These are phyloP conservation scores for Fusarium goolgardi DNA, from an alignment of 2,329 filamentous ascomycete genomes.

Conservation along the genomic window DNA sequence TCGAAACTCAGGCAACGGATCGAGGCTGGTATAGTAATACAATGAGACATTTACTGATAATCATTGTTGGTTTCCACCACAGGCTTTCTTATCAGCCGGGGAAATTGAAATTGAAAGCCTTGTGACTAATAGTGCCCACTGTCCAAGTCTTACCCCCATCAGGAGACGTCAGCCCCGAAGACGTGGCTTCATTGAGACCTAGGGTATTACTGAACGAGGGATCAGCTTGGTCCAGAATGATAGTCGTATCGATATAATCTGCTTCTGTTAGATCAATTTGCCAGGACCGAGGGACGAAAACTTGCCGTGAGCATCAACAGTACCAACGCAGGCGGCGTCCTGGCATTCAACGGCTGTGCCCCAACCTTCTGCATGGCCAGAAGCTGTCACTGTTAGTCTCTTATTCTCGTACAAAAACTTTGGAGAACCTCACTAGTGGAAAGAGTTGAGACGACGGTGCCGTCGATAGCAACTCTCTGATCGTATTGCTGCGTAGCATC, in stretches of 20 bases:
- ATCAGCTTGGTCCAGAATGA: conserved; percentile 26
- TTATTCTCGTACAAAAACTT: fast-evolving
- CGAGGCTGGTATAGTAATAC: neutral
- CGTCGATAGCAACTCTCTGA: conserved; percentile 19
- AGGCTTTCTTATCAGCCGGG: neutral
- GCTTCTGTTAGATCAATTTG: neutral
- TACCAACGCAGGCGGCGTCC: conserved; percentile 31
- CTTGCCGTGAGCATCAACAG: conserved; percentile 22
- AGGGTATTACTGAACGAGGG: conserved; percentile 15
- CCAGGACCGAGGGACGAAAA: neutral
- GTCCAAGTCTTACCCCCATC: conserved; percentile 36
- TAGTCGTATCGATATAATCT: conserved; percentile 31
- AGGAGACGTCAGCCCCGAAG: conserved; percentile 24
- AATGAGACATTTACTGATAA: neutral
- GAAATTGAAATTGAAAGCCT: conserved; percentile 28
- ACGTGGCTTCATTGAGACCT: conserved; percentile 24
- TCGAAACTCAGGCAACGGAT: fast-evolving
- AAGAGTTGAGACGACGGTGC: conserved; percentile 20
- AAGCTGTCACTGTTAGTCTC: conserved; percentile 5
- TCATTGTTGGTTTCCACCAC: no score
- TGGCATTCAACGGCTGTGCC: conserved; percentile 37
- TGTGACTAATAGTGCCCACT: conserved; percentile 26
- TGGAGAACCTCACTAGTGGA: conserved; percentile 11
- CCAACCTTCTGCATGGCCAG: conserved; percentile 31
- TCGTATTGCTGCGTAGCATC: conserved; percentile 33